These are phyloP conservation scores for Termitomyces sp. DNA, from an alignment of 768 basidiomycete genomes.

Conservation along the genomic window DNA sequence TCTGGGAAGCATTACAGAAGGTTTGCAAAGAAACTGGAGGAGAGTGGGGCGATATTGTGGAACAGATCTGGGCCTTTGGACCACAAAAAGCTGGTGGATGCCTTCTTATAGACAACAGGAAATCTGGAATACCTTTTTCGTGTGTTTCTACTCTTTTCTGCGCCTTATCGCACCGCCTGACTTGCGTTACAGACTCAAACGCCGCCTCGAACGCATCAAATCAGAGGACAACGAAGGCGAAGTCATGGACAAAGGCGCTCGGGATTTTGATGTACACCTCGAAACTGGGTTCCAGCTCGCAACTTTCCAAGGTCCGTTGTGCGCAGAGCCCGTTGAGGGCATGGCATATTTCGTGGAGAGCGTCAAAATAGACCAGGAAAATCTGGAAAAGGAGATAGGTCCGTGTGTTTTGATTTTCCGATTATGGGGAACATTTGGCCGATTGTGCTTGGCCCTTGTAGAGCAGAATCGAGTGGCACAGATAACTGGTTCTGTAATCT, in stretches of 20 bases:
- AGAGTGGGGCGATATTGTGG: conserved; percentile 74
- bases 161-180: conserved; percentile 5
- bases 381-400: conserved; percentile 66
- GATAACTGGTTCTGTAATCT: conserved; percentile 86
- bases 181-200: conserved; percentile 38
- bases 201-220: conserved; percentile 38
- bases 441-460: conserved; percentile 25
- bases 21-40: conserved; percentile 70
- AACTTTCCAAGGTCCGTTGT: conserved; percentile 90
- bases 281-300: conserved; percentile 96
- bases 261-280: conserved; percentile 73
- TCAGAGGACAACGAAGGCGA: conserved; percentile 24
- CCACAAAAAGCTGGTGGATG: conserved; percentile 85
- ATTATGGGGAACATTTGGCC: conserved; percentile 2
- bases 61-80: conserved; percentile 87
- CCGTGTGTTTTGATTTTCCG: conserved; percentile 18
- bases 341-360: conserved; percentile 87
- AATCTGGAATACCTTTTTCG: conserved; percentile 44
- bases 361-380: conserved; percentile 55
- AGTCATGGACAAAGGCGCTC: conserved; percentile 26
- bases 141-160: conserved; percentile 27
- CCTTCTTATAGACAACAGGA: conserved; percentile 72
- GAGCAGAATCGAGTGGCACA: conserved; percentile 80
- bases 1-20: conserved; percentile 68
- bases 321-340: conserved; percentile 92